A percentile compares a stretch with the other conserved stretches of the same genome.
Evolutionary conservation across 2,329 filamentous ascomycete species (phyloP).

Genomic region (Aspergillus japonicus): DNA sequence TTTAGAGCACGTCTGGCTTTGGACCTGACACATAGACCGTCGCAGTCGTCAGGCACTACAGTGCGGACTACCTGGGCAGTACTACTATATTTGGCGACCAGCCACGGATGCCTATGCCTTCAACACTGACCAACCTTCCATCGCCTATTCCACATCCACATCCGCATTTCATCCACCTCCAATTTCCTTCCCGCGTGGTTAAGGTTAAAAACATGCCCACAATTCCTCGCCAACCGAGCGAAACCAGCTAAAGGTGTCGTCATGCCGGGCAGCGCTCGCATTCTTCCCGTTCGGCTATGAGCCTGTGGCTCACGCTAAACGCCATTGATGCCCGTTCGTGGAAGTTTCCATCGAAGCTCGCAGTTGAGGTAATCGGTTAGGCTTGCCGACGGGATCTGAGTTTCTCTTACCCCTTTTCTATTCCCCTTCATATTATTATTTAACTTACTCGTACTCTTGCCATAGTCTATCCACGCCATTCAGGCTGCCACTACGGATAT

Average conservation of each 20-base stretch:
- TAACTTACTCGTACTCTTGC: background rate
- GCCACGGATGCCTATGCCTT: too few relatives aligned
- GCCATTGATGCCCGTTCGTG: background rate
- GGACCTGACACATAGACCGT: background rate
- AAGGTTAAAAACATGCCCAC: background rate
- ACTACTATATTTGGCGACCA: background rate
- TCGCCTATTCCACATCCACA: background rate
- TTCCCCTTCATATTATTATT: background rate
- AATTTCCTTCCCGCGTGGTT: background rate
- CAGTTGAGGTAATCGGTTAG: background rate
- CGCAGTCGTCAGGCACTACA: background rate
- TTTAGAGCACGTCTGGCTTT: background rate
- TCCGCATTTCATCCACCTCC: background rate
- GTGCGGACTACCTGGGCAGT: background rate
- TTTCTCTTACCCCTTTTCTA: background rate
- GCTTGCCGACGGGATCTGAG: background rate
- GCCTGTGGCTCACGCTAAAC: background rate
- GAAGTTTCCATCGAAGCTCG: constrained; percentile 3
- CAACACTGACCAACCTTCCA: background rate
- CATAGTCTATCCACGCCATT: too few relatives aligned
- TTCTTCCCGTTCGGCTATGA: background rate
- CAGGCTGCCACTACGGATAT: too few relatives aligned
- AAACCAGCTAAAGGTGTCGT: background rate
- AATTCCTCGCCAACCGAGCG: background rate
- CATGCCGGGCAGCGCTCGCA: background rate